These are phyloP conservation scores for Artomyces pyxidatus DNA, from an alignment of 768 basidiomycete species.

Conservation along the genomic window DNA sequence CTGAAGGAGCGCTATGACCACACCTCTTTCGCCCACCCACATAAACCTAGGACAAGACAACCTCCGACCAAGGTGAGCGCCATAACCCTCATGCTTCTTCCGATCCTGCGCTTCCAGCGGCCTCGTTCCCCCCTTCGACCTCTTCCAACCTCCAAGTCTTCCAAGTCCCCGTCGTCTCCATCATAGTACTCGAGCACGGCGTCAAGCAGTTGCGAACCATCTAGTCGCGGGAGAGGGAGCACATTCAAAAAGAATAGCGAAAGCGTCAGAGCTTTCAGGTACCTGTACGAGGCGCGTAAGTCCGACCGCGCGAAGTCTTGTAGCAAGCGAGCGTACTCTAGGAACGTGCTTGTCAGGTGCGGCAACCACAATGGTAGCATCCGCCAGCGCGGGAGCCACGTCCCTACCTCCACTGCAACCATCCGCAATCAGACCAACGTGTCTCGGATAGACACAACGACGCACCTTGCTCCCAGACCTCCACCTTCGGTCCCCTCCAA, in stretches of 20 bases:
- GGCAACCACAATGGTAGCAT: conserved; percentile 36
- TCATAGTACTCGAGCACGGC: conserved; percentile 17
- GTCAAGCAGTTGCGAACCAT: conserved; percentile 56
- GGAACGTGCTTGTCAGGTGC: conserved; percentile 30
- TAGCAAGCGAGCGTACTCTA: conserved; percentile 42
- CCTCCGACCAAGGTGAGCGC: conserved; percentile 5
- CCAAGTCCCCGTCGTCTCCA: background rate
- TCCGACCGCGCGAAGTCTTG: no score
- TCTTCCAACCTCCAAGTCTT: conserved; percentile 8
- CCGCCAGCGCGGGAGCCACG: conserved; percentile 35
- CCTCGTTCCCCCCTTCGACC: background rate
- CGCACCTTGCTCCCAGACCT: conserved; percentile 62
- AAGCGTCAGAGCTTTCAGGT: conserved; percentile 55
- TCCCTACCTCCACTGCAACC: conserved; percentile 48
- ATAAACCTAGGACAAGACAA: conserved; percentile 3
- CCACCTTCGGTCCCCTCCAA: conserved; percentile 64
- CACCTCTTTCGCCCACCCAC: conserved; percentile 3
- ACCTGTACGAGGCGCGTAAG: no score
- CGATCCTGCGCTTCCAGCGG: background rate
- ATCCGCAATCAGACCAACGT: background rate
- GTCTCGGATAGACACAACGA: no score
- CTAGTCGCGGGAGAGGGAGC: conserved; percentile 62
- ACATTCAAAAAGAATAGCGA: conserved; percentile 81
- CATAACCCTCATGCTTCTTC: conserved; percentile 7
- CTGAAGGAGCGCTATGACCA: background rate